phyloP scores from a whole-genome alignment of 2,329 filamentous ascomycete species.

The Clonostachys rhizophaga region DNA sequence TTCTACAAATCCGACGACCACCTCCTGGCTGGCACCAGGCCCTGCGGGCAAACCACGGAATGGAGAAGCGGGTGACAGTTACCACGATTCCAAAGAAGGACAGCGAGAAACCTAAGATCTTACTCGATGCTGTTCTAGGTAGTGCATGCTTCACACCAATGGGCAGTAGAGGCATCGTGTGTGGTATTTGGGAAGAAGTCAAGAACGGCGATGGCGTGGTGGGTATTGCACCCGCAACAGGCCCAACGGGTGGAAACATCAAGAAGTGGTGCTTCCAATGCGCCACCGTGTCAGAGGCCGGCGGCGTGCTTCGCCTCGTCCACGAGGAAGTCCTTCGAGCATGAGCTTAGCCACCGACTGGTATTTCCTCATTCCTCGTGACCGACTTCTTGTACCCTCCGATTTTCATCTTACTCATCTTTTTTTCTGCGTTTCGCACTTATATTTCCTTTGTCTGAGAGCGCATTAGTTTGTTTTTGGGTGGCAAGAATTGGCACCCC shows the following conservation, averaged over 20 bases:
- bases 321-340: conserved; percentile 48
- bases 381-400: neutral
- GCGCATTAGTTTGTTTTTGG: too few species aligned
- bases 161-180: conserved; percentile 79
- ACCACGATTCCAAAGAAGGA: conserved; percentile 62
- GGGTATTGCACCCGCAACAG: conserved; percentile 45
- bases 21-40: conserved; percentile 55
- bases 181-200: conserved; percentile 81
- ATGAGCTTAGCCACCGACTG: conserved; percentile 7
- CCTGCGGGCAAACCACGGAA: conserved; percentile 54
- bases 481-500: too few species aligned
- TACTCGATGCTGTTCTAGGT: conserved; percentile 80
- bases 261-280: conserved; percentile 64
- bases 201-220: conserved; percentile 56
- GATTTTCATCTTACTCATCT: conserved; percentile 1
- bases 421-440: neutral
- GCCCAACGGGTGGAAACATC: conserved; percentile 47
- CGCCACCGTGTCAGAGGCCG: conserved; percentile 44
- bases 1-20: conserved; percentile 77
- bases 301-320: conserved; percentile 51
- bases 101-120: conserved; percentile 49
- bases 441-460: neutral
- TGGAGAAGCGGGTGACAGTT: conserved; percentile 84
- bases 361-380: too few species aligned
- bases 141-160: conserved; percentile 82